These are phyloP conservation scores for Mycena filopes DNA, from an alignment of 768 basidiomycete genomes.

Conservation along the genomic window DNA sequence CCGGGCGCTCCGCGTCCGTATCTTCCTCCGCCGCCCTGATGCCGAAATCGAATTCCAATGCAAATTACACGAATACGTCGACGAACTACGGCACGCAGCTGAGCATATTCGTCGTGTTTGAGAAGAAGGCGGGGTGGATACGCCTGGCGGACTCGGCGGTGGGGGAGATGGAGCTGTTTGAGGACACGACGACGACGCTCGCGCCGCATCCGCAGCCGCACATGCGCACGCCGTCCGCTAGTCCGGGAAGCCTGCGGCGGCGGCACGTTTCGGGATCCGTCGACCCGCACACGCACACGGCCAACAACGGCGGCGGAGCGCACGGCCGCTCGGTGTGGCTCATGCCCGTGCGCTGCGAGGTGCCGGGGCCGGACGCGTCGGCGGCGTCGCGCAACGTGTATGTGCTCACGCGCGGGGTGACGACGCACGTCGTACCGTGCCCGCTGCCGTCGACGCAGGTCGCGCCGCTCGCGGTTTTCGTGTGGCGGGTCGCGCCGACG, in stretches of 20 bases:
- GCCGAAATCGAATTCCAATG: no score
- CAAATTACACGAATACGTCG: slow-evolving; percentile 5
- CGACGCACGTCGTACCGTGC: slow-evolving; percentile 73
- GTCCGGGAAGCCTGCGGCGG: slow-evolving; percentile 44
- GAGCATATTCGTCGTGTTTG: slow-evolving; percentile 84
- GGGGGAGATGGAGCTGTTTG: slow-evolving; percentile 76
- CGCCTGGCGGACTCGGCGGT: slow-evolving; percentile 84
- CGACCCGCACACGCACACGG: background rate
- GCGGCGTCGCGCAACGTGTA: slow-evolving; percentile 57
- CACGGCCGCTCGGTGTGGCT: slow-evolving; percentile 57
- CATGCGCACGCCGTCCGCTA: slow-evolving; percentile 47
- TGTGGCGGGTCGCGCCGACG: slow-evolving; percentile 70
- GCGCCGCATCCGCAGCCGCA: slow-evolving; percentile 37
- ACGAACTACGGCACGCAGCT: slow-evolving; percentile 74
- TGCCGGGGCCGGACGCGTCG: slow-evolving; percentile 40
- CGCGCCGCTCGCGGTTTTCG: slow-evolving; percentile 64
- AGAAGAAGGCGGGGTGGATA: slow-evolving; percentile 89
- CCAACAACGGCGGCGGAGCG: background rate
- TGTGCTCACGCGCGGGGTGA: slow-evolving; percentile 74
- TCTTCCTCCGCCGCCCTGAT: slow-evolving; percentile 33
- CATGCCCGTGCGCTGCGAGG: slow-evolving; percentile 56
- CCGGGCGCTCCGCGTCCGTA: slow-evolving; percentile 21
- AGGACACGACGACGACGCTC: slow-evolving; percentile 45
- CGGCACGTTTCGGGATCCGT: slow-evolving; percentile 42
- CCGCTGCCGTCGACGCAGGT: slow-evolving; percentile 67